These are phyloP conservation scores for Amaranthus cruentus DNA, from an alignment of 148 eudicot species.

Conservation along the genomic window DNA sequence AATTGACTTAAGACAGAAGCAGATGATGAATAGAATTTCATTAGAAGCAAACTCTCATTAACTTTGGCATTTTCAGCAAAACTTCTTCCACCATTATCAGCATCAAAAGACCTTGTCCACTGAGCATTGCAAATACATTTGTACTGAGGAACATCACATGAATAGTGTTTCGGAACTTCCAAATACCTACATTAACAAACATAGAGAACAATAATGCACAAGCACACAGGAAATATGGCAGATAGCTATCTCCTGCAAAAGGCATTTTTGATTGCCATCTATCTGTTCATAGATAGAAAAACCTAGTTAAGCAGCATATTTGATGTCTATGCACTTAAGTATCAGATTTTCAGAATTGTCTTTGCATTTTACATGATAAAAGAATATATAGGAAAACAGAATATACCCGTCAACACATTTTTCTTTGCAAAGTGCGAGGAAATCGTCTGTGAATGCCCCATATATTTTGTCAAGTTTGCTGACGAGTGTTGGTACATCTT, in stretches of 20 bases:
- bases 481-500: slow-evolving; percentile 28
- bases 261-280: background rate
- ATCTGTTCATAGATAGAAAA: background rate
- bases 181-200: slow-evolving; percentile 16
- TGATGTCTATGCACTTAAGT: background rate
- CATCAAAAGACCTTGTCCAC: background rate
- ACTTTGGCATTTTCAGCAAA: slow-evolving; percentile 26
- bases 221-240: background rate
- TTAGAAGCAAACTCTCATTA: slow-evolving; percentile 32
- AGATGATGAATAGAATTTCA: slow-evolving; percentile 44
- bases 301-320: background rate
- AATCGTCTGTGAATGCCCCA: slow-evolving; percentile 25
- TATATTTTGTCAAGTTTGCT: slow-evolving; percentile 31
- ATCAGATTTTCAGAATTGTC: background rate
- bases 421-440: slow-evolving; percentile 27
- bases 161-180: slow-evolving; percentile 53
- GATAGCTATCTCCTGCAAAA: background rate
- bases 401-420: slow-evolving; percentile 36
- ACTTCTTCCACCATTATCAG: background rate
- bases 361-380: background rate
- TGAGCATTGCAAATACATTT: slow-evolving; percentile 4
- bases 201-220: background rate
- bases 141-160: slow-evolving; percentile 25
- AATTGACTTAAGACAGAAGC: slow-evolving; percentile 31
- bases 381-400: background rate